phyloP scores from a whole-genome alignment of 495 filamentous ascomycete genomes.

The Achaetomiella virescens region DNA sequence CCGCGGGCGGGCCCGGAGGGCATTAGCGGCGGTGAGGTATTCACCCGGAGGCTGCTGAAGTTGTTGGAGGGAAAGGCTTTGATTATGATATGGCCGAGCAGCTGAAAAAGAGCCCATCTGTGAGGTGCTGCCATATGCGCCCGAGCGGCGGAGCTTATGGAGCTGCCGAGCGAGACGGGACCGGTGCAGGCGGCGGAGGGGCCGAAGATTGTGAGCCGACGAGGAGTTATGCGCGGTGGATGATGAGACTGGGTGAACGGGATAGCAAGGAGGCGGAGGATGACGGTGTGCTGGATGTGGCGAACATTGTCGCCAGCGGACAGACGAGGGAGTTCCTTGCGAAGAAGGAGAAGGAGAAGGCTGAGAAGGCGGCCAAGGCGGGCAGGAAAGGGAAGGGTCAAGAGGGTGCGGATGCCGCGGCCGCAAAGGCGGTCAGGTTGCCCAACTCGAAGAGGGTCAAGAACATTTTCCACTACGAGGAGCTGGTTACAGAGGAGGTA shows the following conservation, averaged over 20 bases:
- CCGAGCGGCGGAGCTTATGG: slow-evolving; percentile 46
- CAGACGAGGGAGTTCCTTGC: slow-evolving; percentile 89
- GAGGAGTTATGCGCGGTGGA: slow-evolving; percentile 14
- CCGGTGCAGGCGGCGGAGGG: slow-evolving; percentile 38
- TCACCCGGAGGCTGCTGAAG: slow-evolving; percentile 69
- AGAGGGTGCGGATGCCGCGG: slow-evolving; percentile 53
- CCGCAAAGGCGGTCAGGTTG: slow-evolving; percentile 52
- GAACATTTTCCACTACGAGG: slow-evolving; percentile 78
- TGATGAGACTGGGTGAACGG: slow-evolving; percentile 50
- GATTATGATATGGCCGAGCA: slow-evolving; percentile 90
- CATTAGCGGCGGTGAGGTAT: slow-evolving; percentile 78
- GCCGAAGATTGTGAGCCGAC: slow-evolving; percentile 27
- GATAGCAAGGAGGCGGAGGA: slow-evolving; percentile 48
- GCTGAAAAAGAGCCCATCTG: slow-evolving; percentile 84
- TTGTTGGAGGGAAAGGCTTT: slow-evolving; percentile 64
- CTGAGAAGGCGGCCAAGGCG: slow-evolving; percentile 53
- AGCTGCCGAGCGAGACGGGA: slow-evolving; percentile 56
- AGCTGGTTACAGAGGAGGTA: slow-evolving; percentile 60
- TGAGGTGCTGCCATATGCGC: slow-evolving; percentile 71
- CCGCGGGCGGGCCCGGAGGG: slow-evolving; percentile 52
- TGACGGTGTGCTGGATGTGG: slow-evolving; percentile 89
- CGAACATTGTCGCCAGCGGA: slow-evolving; percentile 84
- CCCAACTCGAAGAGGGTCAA: slow-evolving; percentile 77
- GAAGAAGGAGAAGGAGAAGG: slow-evolving; percentile 86
- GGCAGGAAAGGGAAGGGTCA: slow-evolving; percentile 44